phyloP scores from a whole-genome alignment of 2,329 filamentous ascomycete species.

The Hymenoscyphus fraxineus region DNA sequence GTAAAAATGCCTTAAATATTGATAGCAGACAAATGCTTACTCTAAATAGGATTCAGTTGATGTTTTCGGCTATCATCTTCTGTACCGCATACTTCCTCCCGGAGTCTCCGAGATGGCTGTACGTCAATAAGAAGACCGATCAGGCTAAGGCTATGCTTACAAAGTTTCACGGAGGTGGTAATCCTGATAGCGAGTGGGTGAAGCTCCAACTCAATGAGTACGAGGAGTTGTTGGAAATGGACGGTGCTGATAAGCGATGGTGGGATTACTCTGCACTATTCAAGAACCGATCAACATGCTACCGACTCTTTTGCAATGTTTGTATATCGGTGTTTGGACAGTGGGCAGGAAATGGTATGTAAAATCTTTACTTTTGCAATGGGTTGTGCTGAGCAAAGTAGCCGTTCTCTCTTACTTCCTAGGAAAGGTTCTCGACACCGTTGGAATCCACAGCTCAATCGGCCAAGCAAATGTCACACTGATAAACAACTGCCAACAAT shows the following conservation, averaged over 20 bases:
- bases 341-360: conserved; percentile 41
- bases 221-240: conserved; percentile 46
- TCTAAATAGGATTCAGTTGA: conserved; percentile 43
- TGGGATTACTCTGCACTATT: conserved; percentile 54
- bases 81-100: conserved; percentile 52
- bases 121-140: conserved; percentile 50
- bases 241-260: conserved; percentile 52
- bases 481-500: conserved; percentile 52
- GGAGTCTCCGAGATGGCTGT: conserved; percentile 61
- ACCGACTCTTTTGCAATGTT: conserved; percentile 49
- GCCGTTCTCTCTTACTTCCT: conserved; percentile 51
- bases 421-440: conserved; percentile 47
- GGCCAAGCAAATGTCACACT: conserved; percentile 51
- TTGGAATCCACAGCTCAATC: conserved; percentile 46
- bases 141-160: conserved; percentile 50
- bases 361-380: background rate
- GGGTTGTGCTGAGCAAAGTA: conserved; percentile 16
- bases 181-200: conserved; percentile 47
- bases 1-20: too few relatives aligned
- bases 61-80: conserved; percentile 45
- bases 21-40: too few relatives aligned
- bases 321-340: conserved; percentile 52
- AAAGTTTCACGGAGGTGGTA: conserved; percentile 53
- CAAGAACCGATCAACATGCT: conserved; percentile 45
- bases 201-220: conserved; percentile 47